These are phyloP conservation scores for Leishmania martiniquensis DNA, from an alignment of 208 protist genomes.

Conservation along the genomic window DNA sequence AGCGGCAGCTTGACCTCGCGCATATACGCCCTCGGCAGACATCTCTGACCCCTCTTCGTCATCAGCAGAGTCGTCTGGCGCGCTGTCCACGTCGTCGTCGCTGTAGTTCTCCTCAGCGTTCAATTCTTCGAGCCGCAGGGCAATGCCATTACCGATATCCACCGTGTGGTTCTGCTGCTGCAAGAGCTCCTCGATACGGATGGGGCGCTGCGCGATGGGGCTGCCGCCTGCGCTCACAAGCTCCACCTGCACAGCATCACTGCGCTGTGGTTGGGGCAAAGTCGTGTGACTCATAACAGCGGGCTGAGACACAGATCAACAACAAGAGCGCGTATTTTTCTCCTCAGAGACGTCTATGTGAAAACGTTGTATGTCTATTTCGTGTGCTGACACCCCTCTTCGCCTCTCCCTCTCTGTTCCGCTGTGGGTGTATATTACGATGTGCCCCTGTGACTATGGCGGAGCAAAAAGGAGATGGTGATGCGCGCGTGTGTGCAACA, in stretches of 20 bases:
- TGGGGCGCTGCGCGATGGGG: constrained; percentile 51
- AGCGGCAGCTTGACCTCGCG: background rate
- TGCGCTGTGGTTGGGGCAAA: background rate
- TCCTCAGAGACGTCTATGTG: constrained; percentile 6
- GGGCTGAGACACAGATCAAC: background rate
- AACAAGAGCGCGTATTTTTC: background rate
- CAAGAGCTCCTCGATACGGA: constrained; percentile 79
- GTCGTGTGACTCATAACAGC: background rate
- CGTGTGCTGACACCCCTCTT: background rate
- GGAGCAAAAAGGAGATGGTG: background rate
- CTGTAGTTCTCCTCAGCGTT: constrained; percentile 40
- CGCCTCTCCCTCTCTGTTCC: too few species aligned
- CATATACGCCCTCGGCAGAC: background rate
- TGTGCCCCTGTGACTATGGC: background rate
- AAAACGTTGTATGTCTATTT: background rate
- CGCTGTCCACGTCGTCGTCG: constrained; percentile 38
- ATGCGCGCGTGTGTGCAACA: too few species aligned
- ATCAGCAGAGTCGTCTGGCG: constrained; percentile 10
- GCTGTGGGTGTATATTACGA: background rate
- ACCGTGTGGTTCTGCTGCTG: constrained; percentile 46
- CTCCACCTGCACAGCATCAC: constrained; percentile 63
- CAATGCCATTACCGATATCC: constrained; percentile 62
- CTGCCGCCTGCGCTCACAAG: constrained; percentile 61
- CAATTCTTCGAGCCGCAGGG: constrained; percentile 75
- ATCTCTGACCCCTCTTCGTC: constrained; percentile 3